A percentile compares a stretch with the other conserved stretches of the same genome.
Evolutionary conservation across 257 asterid species (phyloP).

Genomic region (Forsythia viridissima): DNA sequence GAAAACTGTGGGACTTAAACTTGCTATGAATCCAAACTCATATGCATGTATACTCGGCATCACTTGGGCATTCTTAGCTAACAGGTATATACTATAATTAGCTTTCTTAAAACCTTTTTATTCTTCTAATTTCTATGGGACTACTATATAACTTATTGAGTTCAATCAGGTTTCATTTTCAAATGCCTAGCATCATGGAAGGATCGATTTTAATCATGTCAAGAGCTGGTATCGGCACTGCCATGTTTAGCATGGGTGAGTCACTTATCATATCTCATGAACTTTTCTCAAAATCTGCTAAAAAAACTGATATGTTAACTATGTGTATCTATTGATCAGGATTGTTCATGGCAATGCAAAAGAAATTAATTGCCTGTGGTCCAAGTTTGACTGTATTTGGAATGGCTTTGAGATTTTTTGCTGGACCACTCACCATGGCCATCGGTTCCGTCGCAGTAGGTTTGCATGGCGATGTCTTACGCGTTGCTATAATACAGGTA

Average conservation of each 20-base stretch:
- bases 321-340: constrained; percentile 30
- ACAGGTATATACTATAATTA: constrained; percentile 38
- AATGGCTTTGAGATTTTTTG: constrained; percentile 46
- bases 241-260: constrained; percentile 73
- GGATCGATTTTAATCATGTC: constrained; percentile 60
- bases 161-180: constrained; percentile 50
- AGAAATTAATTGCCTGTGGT: constrained; percentile 56
- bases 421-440: constrained; percentile 51
- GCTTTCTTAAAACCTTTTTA: no score
- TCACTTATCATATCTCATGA: not conserved
- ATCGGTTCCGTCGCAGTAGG: constrained; percentile 41
- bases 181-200: constrained; percentile 55
- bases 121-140: not conserved
- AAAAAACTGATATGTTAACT: not conserved
- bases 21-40: constrained; percentile 61
- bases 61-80: constrained; percentile 57
- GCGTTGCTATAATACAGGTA: constrained; percentile 56
- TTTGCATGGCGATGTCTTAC: constrained; percentile 48
- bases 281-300: no score
- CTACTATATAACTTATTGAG: not conserved
- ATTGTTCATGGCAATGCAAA: constrained; percentile 60
- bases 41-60: constrained; percentile 52
- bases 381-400: constrained; percentile 35
- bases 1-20: constrained; percentile 43
- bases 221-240: constrained; percentile 57